Evolutionary conservation across 495 filamentous ascomycete species (phyloP), one percentile per base, ranked within the genome.

Genomic region (Lasiosphaeria miniovina): DNA sequence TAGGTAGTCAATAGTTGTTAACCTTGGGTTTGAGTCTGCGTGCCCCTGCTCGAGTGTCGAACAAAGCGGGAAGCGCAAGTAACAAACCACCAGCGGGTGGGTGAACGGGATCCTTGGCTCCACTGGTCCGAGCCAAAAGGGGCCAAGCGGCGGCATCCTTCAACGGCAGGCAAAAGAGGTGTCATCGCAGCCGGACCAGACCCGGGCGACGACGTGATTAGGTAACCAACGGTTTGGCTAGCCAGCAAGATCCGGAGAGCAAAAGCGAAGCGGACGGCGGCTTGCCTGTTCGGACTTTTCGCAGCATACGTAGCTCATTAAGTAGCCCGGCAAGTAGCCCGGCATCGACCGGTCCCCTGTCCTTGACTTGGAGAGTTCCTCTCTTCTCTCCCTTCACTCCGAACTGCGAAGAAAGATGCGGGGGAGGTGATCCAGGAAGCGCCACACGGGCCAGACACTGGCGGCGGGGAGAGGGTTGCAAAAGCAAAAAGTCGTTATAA

Each of bases 401-500:
- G 24, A 24, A 24, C 24, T 24, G 24, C 24, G 24, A 24, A 24
- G 24, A 24, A 24, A 24, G 24, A 24, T 24, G 24, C 24, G 24
- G 24, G 24, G 24, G 24, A 24, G 24, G 24, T 24, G 2, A 0
- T 24, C 24, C 43, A 46, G 43, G 12, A 46, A 46, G 15, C 7
- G 43, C 43, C 43, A 9, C 43, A 46, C 43, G 12, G 43, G 15
- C 12, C 7, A 46, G 15, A n/a, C 43, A 4, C 12, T 46, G 6
- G 5, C 6, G 15, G 15, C 43, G 43, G 12, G 12, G 6, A n/a
- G 43, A 7, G 11, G 5, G 4, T 36, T 55, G 40, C 36, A 45
- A 54, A 59, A 63, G 36, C 49, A 57, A 49, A 32, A 15, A 32
- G n/a, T 49, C 60, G 45, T 57, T 34, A 54, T 52, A n/a, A 48